A percentile compares a stretch with the other conserved stretches of the same genome.
These are phyloP conservation scores for Pisolithus microcarpus DNA, from an alignment of 768 basidiomycete genomes.

Conservation along the genomic window DNA sequence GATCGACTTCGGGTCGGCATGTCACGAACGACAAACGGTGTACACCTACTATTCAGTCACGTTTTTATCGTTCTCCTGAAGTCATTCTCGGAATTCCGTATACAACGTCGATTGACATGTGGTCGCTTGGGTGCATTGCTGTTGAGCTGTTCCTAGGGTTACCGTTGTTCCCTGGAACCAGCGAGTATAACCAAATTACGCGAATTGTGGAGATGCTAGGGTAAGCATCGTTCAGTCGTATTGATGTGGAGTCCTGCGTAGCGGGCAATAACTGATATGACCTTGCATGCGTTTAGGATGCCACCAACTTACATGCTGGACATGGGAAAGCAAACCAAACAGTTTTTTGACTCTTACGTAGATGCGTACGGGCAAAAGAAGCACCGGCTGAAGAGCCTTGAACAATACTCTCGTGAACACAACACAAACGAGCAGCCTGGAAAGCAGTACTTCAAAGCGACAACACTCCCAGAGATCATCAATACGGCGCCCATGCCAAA, in stretches of 20 bases:
- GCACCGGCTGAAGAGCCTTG: constrained; percentile 81
- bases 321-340: constrained; percentile 87
- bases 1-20: constrained; percentile 98
- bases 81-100: constrained; percentile 93
- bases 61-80: constrained; percentile 98
- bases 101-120: constrained; percentile 96
- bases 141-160: constrained; percentile 96
- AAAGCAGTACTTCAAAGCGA: constrained; percentile 98
- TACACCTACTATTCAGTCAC: constrained; percentile 99
- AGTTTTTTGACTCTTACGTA: constrained; percentile 83
- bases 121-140: constrained; percentile 97
- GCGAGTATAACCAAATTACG: constrained; percentile 97
- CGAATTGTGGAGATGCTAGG: constrained; percentile 98
- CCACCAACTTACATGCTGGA: constrained; percentile 93
- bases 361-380: constrained; percentile 77
- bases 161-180: constrained; percentile 96
- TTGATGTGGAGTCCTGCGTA: not conserved
- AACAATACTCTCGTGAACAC: constrained; percentile 94
- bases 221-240: constrained; percentile 39
- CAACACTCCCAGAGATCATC: constrained; percentile 89
- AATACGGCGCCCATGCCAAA: constrained; percentile 90
- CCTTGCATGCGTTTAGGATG: constrained; percentile 41
- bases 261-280: not conserved
- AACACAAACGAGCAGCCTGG: constrained; percentile 95
- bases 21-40: constrained; percentile 98